A percentile compares a stretch with the other conserved stretches of the same genome.
These are phyloP conservation scores for Rhododendron kiyosumense DNA, from an alignment of 148 eudicot genomes.

Conservation along the genomic window DNA sequence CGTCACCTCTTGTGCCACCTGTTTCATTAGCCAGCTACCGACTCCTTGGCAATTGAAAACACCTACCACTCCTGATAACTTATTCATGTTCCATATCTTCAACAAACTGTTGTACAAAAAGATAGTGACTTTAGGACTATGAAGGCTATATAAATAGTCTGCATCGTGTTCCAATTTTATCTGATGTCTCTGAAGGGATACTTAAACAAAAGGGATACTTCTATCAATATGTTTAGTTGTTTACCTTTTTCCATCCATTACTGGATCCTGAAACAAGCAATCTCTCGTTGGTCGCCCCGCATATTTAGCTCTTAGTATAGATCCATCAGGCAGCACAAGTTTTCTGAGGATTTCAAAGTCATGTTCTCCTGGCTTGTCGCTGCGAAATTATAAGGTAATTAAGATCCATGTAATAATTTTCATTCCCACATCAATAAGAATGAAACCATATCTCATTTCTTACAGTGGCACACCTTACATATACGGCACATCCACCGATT, in stretches of 20 bases:
- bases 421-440: background rate
- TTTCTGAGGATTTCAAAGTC: background rate
- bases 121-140: background rate
- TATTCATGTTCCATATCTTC: constrained; percentile 31
- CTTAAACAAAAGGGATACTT: background rate
- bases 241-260: constrained; percentile 1
- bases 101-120: constrained; percentile 11
- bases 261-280: constrained; percentile 2
- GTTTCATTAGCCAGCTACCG: constrained; percentile 12
- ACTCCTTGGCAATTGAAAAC: constrained; percentile 31
- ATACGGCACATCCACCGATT: constrained; percentile 3
- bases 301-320: background rate
- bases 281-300: background rate
- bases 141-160: background rate
- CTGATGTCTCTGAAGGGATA: too few relatives aligned
- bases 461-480: background rate
- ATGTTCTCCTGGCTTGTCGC: background rate
- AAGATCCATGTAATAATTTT: background rate
- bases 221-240: background rate
- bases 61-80: constrained; percentile 24
- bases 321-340: constrained; percentile 1
- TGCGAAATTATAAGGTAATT: background rate
- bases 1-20: background rate
- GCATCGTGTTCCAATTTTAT: too few relatives aligned
- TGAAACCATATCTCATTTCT: background rate